Conservation (phyloP, 2,329 filamentous ascomycete genomes). For the Phialocephala subalpina region DNA sequence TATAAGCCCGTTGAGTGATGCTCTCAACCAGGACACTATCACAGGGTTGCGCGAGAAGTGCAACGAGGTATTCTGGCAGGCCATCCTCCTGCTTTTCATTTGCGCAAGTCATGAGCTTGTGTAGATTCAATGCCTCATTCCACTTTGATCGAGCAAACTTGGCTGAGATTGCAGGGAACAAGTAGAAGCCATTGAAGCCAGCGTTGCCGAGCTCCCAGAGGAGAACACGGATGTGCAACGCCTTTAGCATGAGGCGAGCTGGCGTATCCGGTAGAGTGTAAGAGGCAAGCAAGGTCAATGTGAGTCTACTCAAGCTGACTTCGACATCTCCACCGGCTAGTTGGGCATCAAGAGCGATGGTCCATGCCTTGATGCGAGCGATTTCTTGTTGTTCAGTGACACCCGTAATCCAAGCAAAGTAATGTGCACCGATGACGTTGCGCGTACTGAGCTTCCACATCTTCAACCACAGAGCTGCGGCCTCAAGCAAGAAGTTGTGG, state of each 20-base stretch:
- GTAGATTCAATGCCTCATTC: conserved; percentile 78
- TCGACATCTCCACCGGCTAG: conserved; percentile 89
- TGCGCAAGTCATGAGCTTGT: conserved; percentile 54
- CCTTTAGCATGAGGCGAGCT: conserved; percentile 86
- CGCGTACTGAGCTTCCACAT: conserved; percentile 82
- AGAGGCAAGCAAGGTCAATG: conserved; percentile 87
- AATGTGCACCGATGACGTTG: conserved; percentile 77
- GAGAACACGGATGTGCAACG: conserved; percentile 88
- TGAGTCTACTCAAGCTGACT: conserved; percentile 85
- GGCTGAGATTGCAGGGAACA: conserved; percentile 74
- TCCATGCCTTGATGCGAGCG: conserved; percentile 89
- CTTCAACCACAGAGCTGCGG: conserved; percentile 81
- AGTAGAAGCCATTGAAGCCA: conserved; percentile 68
- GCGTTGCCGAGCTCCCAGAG: conserved; percentile 79
- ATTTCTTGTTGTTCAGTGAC: conserved; percentile 85
- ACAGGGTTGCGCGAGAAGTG: conserved; percentile 79
- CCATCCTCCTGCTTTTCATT: conserved; percentile 60
- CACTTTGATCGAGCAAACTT: conserved; percentile 80
- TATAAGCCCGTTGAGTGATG: conserved; percentile 86
- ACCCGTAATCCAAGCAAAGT: conserved; percentile 82
- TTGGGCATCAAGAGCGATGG: conserved; percentile 91
- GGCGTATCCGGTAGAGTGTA: conserved; percentile 87
- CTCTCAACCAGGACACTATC: conserved; percentile 81
- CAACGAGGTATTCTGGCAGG: conserved; percentile 78
- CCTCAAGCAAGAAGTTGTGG: conserved; percentile 86